phyloP scores from a whole-genome alignment of 495 filamentous ascomycete genomes.

The Astrocystis sublimbata region DNA sequence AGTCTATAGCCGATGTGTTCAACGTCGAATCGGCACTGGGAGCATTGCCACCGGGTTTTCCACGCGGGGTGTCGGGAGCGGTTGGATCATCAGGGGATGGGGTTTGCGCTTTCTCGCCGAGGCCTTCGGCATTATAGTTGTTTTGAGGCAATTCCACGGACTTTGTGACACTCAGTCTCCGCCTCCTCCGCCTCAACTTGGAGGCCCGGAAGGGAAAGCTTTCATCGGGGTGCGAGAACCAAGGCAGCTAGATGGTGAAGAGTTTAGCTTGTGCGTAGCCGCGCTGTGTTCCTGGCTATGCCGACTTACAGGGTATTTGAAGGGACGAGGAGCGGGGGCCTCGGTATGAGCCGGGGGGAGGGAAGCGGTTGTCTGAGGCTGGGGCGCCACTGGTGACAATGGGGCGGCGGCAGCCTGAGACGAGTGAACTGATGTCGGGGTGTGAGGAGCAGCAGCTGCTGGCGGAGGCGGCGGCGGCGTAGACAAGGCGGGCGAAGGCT shows the following conservation, averaged over 20 bases:
- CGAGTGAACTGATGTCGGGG: conserved; percentile 46
- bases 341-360: conserved; percentile 22
- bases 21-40: conserved; percentile 67
- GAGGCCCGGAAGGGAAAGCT: conserved; percentile 61
- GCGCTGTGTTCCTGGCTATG: background rate
- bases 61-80: conserved; percentile 30
- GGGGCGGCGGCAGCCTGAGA: conserved; percentile 43
- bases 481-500: conserved; percentile 41
- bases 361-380: conserved; percentile 20
- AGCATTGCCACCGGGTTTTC: conserved; percentile 42
- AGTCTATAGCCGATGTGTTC: conserved; percentile 38
- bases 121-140: conserved; percentile 31
- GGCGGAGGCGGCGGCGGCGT: conserved; percentile 44
- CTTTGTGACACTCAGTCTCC: conserved; percentile 31
- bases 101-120: conserved; percentile 15
- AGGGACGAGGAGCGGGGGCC: conserved; percentile 36
- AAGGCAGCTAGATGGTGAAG: conserved; percentile 62
- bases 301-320: conserved; percentile 64
- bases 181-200: conserved; percentile 39
- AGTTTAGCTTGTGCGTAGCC: conserved; percentile 18
- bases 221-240: conserved; percentile 70
- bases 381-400: conserved; percentile 40
- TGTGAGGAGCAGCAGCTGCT: conserved; percentile 35
- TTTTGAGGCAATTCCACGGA: conserved; percentile 37
- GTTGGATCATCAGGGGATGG: conserved; percentile 17